Evolutionary conservation across 805 yeast genomes (phyloP).

Genomic region (Danielozyma ontarioensis): DNA sequence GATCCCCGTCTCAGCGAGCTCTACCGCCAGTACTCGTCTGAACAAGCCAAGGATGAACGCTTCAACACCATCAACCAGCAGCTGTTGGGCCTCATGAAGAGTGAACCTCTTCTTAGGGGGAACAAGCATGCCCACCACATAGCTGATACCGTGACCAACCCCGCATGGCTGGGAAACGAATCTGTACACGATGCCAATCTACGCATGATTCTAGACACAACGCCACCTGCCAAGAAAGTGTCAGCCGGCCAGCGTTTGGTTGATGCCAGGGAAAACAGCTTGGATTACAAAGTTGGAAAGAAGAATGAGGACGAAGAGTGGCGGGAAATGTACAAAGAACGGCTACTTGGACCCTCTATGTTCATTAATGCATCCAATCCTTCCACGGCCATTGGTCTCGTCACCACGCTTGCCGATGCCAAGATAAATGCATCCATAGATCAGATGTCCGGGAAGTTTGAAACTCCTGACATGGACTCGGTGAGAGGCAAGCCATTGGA

Average conservation of each 20-base stretch:
- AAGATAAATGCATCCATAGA: conserved; percentile 64
- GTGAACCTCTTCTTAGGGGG: conserved; percentile 21
- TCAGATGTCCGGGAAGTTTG: conserved; percentile 63
- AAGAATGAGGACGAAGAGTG: conserved; percentile 41
- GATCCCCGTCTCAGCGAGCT: conserved; percentile 14
- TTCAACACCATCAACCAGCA: conserved; percentile 9
- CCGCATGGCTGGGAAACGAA: conserved; percentile 58
- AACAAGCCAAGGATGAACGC: conserved; percentile 1
- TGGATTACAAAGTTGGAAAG: conserved; percentile 58
- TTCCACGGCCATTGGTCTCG: conserved; percentile 43
- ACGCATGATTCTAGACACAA: conserved; percentile 54
- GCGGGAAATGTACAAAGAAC: conserved; percentile 56
- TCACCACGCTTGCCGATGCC: conserved; percentile 67
- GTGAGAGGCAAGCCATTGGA: conserved; percentile 57
- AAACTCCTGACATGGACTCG: conserved; percentile 39
- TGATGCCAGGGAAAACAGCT: conserved; percentile 57
- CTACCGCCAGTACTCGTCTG: conserved; percentile 10
- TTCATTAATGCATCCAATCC: conserved; percentile 38
- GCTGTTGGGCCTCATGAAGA: conserved; percentile 15
- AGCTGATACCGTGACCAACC: conserved; percentile 6
- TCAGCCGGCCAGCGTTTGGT: conserved; percentile 33
- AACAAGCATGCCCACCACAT: conserved; percentile 27
- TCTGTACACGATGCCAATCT: conserved; percentile 38
- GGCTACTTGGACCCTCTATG: conserved; percentile 54
- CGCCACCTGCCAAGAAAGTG: conserved; percentile 22